Evolutionary conservation across 202 grass and related monocot genomes (phyloP), one percentile per base, ranked within the genome.

Genomic region (Saccharum hybrid): DNA sequence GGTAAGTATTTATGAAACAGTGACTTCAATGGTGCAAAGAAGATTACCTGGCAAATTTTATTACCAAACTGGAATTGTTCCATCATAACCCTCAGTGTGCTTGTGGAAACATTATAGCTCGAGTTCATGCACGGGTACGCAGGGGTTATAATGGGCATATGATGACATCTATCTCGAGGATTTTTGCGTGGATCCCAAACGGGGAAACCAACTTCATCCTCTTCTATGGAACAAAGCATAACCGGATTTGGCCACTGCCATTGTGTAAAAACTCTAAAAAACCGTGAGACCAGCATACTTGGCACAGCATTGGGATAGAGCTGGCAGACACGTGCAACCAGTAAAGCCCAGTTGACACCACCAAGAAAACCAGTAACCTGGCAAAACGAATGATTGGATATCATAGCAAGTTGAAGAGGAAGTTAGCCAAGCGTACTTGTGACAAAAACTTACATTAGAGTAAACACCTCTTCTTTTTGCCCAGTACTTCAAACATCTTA

Each of bases 91-190:
- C 96, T 90, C 28, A 94, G 86, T 3, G 96, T 99, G 81, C 96
- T 99, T 14, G 89, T 90, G 4, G 91, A 96, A 68, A 99, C 96
- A 92, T 94, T 99, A 80, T 99, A 96, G 85, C 96, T 99, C 3
- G 93, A 96, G 78, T 99, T 99, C 96, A 99, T 99, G 81, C 96
- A 96, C 2, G 96, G 96, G 85, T 99, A 99, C 23, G 93, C 96
- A 48, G 96, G 96, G 9, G 96, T 99, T 75, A 99, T 99, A 63
- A 99, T 99, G 7, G 96, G 96, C 96, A 99, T 99, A 78, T 90
- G 93, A 79, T 99, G 96, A 36, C 63, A 86, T 74, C 77, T 90
- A 70, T 99, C 96, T 30, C 92, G 87, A 80, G 81, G 96, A 86
- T 93, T 92, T 82, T 96, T 99, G 4, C 96, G 91, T 80, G 93